Conservation (phyloP, 2,329 filamentous ascomycete species). For the Arthroderma sp. region DNA sequence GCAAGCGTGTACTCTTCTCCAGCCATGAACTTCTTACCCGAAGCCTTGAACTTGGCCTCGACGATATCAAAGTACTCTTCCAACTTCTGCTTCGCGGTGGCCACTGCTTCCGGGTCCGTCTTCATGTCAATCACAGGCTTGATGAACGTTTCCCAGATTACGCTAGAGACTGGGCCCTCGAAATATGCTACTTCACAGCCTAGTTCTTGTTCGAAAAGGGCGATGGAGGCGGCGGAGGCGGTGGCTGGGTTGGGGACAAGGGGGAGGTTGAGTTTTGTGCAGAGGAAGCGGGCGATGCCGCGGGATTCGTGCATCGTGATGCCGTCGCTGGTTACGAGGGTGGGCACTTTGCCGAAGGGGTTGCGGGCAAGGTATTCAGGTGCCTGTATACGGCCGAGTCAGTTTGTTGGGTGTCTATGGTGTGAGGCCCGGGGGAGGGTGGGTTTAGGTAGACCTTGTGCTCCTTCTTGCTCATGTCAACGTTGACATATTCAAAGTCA, state of each 20-base stretch:
- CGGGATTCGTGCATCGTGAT: conserved; percentile 40
- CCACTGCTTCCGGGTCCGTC: conserved; percentile 33
- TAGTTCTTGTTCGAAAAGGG: conserved; percentile 37
- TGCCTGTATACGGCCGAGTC: conserved; percentile 15
- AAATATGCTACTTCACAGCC: conserved; percentile 36
- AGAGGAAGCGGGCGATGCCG: conserved; percentile 38
- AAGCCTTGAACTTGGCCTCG: conserved; percentile 18
- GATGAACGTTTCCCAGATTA: conserved; percentile 37
- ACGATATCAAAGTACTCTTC: conserved; percentile 35
- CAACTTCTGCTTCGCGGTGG: conserved; percentile 28
- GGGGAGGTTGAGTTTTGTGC: conserved; percentile 35
- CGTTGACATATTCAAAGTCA: conserved; percentile 31
- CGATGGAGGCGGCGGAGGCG: conserved; percentile 29
- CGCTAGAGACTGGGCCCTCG: conserved; percentile 32
- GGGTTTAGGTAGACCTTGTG: conserved; percentile 36
- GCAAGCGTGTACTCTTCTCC: conserved; percentile 34
- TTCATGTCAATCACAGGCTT: conserved; percentile 36
- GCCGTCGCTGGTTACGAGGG: conserved; percentile 29
- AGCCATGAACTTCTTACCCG: conserved; percentile 31
- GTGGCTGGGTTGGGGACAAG: conserved; percentile 29
- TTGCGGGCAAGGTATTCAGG: conserved; percentile 21
- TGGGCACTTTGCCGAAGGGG: conserved; percentile 35
- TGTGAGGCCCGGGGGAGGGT: too few species aligned
- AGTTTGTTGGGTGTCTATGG: too few species aligned
- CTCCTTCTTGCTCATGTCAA: conserved; percentile 33